Evolutionary conservation across 257 asterid genomes (phyloP).

Genomic region (Ophiorrhiza pumila): DNA sequence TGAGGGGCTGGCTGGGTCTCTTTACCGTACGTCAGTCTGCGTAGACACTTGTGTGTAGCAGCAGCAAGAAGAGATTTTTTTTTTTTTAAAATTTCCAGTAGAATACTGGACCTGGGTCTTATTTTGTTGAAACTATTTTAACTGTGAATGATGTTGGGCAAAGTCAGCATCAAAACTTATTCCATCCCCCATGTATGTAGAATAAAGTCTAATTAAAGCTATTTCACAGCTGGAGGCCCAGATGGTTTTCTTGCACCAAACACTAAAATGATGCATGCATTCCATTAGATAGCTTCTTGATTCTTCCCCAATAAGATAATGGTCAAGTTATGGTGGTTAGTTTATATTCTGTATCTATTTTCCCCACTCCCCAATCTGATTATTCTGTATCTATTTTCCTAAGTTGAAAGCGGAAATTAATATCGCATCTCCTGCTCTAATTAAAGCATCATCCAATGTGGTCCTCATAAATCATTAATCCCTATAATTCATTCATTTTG

Average conservation of each 20-base stretch:
- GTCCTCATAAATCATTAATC: constrained; percentile 14
- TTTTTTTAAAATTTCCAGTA: too few species aligned
- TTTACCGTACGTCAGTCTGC: not conserved
- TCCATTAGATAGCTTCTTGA: constrained; percentile 1
- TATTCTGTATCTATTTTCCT: not conserved
- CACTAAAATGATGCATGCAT: constrained; percentile 15
- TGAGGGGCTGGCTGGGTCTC: not conserved
- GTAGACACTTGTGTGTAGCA: not conserved
- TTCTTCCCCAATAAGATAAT: constrained; percentile 3
- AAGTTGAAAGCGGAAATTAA: constrained; percentile 1
- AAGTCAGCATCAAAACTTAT: constrained; percentile 10
- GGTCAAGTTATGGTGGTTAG: not conserved
- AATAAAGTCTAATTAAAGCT: not conserved
- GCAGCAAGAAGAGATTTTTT: too few species aligned
- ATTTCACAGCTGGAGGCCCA: constrained; percentile 7
- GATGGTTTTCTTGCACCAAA: constrained; percentile 22
- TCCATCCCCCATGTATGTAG: not conserved
- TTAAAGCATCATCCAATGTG: too few species aligned
- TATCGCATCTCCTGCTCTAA: not conserved
- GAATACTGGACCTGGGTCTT: not conserved
- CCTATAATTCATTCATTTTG: constrained; percentile 2
- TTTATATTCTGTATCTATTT: not conserved
- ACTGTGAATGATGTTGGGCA: constrained; percentile 6
- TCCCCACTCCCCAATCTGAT: not conserved
- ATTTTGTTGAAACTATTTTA: too few species aligned